These are phyloP conservation scores for Lodderomyces pseudojiufengensis DNA, from an alignment of 1,139 yeast genomes.

Conservation along the genomic window DNA sequence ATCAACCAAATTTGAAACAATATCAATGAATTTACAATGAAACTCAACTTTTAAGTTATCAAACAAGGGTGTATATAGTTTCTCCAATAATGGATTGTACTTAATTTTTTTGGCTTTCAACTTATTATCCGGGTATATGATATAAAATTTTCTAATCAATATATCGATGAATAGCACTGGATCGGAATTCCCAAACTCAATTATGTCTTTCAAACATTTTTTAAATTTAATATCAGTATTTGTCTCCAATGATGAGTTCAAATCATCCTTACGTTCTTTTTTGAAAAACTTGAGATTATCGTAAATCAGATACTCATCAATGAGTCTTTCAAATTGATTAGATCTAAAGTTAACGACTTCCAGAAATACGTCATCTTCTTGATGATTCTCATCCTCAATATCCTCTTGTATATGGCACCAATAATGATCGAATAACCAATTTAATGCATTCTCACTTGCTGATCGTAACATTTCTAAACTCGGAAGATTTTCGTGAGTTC, in stretches of 20 bases:
- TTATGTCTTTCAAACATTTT: constrained; percentile 24
- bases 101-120: constrained; percentile 19
- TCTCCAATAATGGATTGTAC: constrained; percentile 26
- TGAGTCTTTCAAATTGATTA: neutral
- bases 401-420: constrained; percentile 52
- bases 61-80: constrained; percentile 32
- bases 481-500: constrained; percentile 88
- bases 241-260: constrained; percentile 31
- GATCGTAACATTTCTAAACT: constrained; percentile 60
- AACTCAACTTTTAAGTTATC: constrained; percentile 26
- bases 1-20: constrained; percentile 4
- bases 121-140: constrained; percentile 26
- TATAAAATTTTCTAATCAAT: constrained; percentile 23
- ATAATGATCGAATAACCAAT: constrained; percentile 72
- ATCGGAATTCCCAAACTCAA: constrained; percentile 7
- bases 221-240: constrained; percentile 24
- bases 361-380: neutral
- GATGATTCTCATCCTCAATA: constrained; percentile 14
- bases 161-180: constrained; percentile 14
- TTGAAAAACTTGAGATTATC: constrained; percentile 28
- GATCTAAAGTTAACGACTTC: constrained; percentile 5
- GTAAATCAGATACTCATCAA: constrained; percentile 10
- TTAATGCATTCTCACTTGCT: constrained; percentile 57
- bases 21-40: constrained; percentile 16
- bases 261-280: constrained; percentile 44